Percentiles rank a stretch among this genome's conserved stretches.
Conservation (phyloP, 2,329 filamentous ascomycete species). For the Pseudogymnoascus sp. region DNA sequence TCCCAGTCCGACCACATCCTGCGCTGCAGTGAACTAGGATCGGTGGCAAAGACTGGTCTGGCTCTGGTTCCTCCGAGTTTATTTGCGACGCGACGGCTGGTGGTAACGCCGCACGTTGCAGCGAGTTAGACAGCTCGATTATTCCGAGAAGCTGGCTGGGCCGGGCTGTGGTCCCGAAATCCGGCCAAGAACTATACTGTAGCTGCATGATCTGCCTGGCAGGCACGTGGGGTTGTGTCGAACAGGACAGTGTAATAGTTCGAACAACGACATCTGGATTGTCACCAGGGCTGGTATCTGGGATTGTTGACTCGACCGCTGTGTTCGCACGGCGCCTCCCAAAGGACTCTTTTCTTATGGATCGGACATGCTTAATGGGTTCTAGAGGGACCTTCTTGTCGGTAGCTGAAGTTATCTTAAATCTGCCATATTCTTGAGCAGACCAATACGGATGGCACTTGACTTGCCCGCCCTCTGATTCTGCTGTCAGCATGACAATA, state of each 20-base stretch:
- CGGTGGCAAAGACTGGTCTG: slow-evolving; percentile 48
- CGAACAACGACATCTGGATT: slow-evolving; percentile 72
- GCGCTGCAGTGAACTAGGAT: slow-evolving; percentile 93
- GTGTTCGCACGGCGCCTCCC: slow-evolving; percentile 48
- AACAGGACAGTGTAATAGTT: slow-evolving; percentile 76
- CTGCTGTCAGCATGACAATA: slow-evolving; percentile 93
- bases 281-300: slow-evolving; percentile 38
- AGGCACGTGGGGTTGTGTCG: slow-evolving; percentile 68
- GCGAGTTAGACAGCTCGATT: slow-evolving; percentile 78
- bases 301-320: slow-evolving; percentile 37
- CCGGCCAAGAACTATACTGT: slow-evolving; percentile 94
- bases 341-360: slow-evolving; percentile 24
- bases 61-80: slow-evolving; percentile 54
- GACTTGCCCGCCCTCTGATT: slow-evolving; percentile 83
- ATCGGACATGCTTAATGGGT: slow-evolving; percentile 39
- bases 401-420: slow-evolving; percentile 68
- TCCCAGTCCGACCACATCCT: slow-evolving; percentile 89
- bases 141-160: slow-evolving; percentile 78
- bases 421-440: slow-evolving; percentile 64
- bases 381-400: slow-evolving; percentile 78
- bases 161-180: slow-evolving; percentile 88
- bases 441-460: slow-evolving; percentile 97
- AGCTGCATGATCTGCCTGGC: slow-evolving; percentile 91
- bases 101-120: slow-evolving; percentile 46
- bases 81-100: slow-evolving; percentile 28